Base-by-base conservation (phyloP, 176 grass and related monocot genomes). In the Miscanthus lutarioriparius region DNA sequence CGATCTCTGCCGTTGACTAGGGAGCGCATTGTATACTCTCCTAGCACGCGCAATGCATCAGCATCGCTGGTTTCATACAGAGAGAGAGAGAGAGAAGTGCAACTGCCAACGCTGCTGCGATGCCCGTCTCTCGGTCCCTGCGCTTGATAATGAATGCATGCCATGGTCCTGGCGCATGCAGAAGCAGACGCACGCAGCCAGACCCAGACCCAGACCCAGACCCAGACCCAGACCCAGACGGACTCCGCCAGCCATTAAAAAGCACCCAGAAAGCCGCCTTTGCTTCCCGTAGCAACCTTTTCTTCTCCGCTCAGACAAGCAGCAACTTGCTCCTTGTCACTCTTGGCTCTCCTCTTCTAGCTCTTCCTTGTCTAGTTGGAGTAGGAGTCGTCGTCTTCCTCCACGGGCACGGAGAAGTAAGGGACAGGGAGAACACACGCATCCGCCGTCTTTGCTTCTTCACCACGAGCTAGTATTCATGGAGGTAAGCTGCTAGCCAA, bases 401-500 rank as follows among this genome's bases (percentile, higher is more conserved):
- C 6, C 20, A 8, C 53, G 20, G 53, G 53, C 53, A 22, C 2
- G 19, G 53, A 54, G 20, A 20, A 1, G 35, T 4, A 35, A 36
- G 36, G 36, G 32, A 33, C 2, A 56, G 20, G 51, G 53, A 56
- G 33, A 59, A 12, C 30, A 54, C 3, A 54, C 37, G 1, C 32
- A 69, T 32, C 32, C 14, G 1, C 27, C 67, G 10, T 20, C 64
- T 56, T 71, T 28, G 13, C 36, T 85, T 22, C 53, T 56, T 64
- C 38, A 7, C 26, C 10, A 17, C 35, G 36, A 37, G 36, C 36
- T 37, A 37, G 48, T 9, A 37, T 43, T 36, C 30, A 85, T 85
- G 83, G 83, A 85, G 83, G 83, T 78, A 71, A 43, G 35, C 15
- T 12, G 44, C 43, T 45, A 26, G 12, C 12, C 19, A 45, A 22